Evolutionary conservation across 441 rosid genomes (phyloP).

Genomic region (Pelargonium fulgidum): DNA sequence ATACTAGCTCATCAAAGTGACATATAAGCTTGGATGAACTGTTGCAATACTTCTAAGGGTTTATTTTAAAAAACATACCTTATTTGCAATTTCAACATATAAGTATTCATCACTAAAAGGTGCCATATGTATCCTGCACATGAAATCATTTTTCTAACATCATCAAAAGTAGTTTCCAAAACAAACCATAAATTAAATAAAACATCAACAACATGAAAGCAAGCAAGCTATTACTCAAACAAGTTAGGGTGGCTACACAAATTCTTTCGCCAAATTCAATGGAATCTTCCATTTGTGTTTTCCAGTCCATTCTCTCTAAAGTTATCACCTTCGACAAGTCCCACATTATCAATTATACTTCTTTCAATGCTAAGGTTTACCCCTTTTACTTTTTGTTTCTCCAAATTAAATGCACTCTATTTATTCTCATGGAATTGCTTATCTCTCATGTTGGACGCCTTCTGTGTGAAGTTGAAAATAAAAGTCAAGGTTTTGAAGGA

Average conservation of each 20-base stretch:
- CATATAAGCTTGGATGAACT: no score
- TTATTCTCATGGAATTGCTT: no score
- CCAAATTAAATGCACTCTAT: no score
- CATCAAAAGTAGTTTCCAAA: not conserved
- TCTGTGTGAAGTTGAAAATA: no score
- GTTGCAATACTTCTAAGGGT: conserved; percentile 5
- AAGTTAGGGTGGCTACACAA: not conserved
- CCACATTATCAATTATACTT: no score
- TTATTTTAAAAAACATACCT: conserved; percentile 46
- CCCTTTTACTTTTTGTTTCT: no score
- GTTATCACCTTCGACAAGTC: not conserved
- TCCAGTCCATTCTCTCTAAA: not conserved
- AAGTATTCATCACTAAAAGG: conserved; percentile 93
- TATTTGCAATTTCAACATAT: conserved; percentile 87
- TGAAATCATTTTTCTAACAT: conserved; percentile 21
- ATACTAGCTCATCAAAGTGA: no score
- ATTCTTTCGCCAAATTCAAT: not conserved
- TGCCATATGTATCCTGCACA: conserved; percentile 92
- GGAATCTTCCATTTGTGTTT: not conserved
- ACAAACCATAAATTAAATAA: not conserved
- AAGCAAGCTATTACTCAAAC: not conserved
- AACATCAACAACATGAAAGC: not conserved
- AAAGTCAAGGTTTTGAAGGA: no score
- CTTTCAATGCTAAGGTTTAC: no score
- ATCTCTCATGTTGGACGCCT: no score